phyloP scores from a whole-genome alignment of 768 basidiomycete species.

The Panellus pusillus region DNA sequence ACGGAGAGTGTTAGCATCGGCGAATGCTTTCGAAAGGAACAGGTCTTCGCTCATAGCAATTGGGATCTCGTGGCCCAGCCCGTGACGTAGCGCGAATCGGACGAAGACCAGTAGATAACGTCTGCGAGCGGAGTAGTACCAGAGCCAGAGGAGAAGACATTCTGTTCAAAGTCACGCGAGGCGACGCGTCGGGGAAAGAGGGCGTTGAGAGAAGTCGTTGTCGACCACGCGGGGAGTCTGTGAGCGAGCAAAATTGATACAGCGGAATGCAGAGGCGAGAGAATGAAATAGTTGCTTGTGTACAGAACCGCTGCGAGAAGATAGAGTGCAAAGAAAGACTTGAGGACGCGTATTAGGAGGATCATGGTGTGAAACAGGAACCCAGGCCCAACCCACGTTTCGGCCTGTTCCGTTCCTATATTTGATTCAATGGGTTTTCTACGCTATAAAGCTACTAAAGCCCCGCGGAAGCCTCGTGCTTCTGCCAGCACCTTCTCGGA shows the following conservation, averaged over 20 bases:
- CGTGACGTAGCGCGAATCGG: constrained; percentile 33
- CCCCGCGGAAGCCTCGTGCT: constrained; percentile 24
- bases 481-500: not conserved
- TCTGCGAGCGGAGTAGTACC: constrained; percentile 4
- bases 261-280: constrained; percentile 32
- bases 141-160: constrained; percentile 17
- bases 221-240: constrained; percentile 18
- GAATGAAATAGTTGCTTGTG: constrained; percentile 42
- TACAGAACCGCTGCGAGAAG: constrained; percentile 41
- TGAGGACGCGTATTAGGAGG: constrained; percentile 24
- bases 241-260: constrained; percentile 28
- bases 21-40: constrained; percentile 69
- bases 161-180: not conserved
- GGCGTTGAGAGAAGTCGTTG: constrained; percentile 21
- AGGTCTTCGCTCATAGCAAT: constrained; percentile 46
- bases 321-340: constrained; percentile 35
- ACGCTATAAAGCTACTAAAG: not conserved
- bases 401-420: not conserved
- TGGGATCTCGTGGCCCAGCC: constrained; percentile 33
- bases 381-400: too few species aligned
- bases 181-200: constrained; percentile 14
- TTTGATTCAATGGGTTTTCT: constrained; percentile 4
- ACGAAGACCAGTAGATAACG: constrained; percentile 34
- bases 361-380: not conserved
- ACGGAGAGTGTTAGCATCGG: constrained; percentile 43